Evolutionary conservation across 2,329 filamentous ascomycete species (phyloP).

Genomic region (Hymenoscyphus infarciens): DNA sequence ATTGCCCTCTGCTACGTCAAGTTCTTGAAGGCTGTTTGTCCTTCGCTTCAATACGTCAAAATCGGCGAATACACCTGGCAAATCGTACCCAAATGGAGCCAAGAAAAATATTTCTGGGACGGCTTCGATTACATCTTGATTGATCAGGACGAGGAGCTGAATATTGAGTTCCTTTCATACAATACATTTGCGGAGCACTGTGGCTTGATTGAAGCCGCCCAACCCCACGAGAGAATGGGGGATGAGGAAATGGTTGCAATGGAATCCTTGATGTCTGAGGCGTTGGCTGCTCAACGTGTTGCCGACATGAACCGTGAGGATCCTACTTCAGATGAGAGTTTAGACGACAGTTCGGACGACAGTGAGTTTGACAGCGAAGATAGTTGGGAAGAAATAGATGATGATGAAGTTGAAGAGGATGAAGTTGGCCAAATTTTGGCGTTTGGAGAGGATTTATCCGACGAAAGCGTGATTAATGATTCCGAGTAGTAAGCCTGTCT

Average conservation of each 20-base stretch:
- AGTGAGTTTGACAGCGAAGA: too few relatives aligned
- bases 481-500: too few relatives aligned
- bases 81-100: not conserved
- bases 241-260: not conserved
- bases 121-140: not conserved
- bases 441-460: too few relatives aligned
- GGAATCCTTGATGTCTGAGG: not conserved
- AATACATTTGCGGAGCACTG: not conserved
- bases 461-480: too few relatives aligned
- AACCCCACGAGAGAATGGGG: not conserved
- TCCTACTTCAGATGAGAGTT: too few relatives aligned
- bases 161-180: not conserved
- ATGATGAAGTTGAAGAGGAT: too few relatives aligned
- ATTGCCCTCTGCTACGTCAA: conserved; percentile 17
- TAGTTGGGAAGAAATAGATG: too few relatives aligned
- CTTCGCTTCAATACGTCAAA: conserved; percentile 16
- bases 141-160: not conserved
- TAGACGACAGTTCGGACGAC: too few relatives aligned
- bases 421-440: too few relatives aligned
- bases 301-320: too few relatives aligned
- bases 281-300: not conserved
- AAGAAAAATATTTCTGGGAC: not conserved
- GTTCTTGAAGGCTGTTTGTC: conserved; percentile 14
- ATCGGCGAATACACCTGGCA: conserved; percentile 17
- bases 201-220: not conserved